Base-by-base conservation (phyloP, 768 basidiomycete genomes). In the Lactarius sp. region DNA sequence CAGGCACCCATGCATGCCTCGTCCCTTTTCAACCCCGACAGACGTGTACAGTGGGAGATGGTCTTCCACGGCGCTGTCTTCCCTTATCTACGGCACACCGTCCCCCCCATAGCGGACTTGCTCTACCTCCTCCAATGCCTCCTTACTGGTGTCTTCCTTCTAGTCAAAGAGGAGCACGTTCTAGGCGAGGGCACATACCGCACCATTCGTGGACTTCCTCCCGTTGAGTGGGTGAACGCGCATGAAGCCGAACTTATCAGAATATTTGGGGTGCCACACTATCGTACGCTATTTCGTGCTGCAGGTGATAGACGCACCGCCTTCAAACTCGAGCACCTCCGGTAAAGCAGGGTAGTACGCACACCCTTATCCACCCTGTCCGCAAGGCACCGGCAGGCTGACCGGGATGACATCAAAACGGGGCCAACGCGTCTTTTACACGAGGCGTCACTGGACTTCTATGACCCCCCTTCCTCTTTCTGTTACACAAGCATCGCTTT, bases 1-100 rank as follows among this genome's bases (percentile, higher is more conserved):
- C 85, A 88, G 70, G 81, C 92, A 41, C 90, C 90, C 8, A 79
- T 85, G 62, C 85, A 92, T 66, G 90, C 90, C 44, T 86, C 85
- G 46, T 90, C 90, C 31, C 92, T 93, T 75, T 93, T 92, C 77
- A 88, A 86, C 54, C 89, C 89, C 12, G 88, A 92, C 72, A 78
- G 90, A 68, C 84, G 88, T 64, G 82, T 92, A 52, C 90, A 92
- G 72, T 93, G 91, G 90, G 84, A 92, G 73, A 91, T 92, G 90
- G 88, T 91, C 69, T 93, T 93, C 72, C 90, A 76, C 65, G 73
- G 74, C 60, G 75, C 75, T 46, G 70, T 75, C 58, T 77, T 77
- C 69, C 74, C 74, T 31, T 71, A 72, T 62, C 69, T 77, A 59
- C 73, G 77, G 20, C 77, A 77, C 63, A 71, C 72, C 64, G 73